These are phyloP conservation scores for Naganishia vishniacii DNA, from an alignment of 768 basidiomycete species.

Conservation along the genomic window DNA sequence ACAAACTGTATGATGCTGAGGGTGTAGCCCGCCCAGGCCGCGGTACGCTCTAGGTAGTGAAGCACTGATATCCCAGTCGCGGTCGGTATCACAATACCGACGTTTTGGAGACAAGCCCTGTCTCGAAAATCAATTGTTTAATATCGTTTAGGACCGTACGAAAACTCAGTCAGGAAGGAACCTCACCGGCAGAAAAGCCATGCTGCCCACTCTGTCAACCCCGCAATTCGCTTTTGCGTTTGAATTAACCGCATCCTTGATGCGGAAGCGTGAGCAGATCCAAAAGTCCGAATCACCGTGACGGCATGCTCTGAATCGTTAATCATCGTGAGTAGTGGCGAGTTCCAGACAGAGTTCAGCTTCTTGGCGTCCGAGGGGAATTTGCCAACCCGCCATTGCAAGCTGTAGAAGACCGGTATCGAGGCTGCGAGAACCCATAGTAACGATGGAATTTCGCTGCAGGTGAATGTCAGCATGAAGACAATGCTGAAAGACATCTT, in stretches of 20 bases:
- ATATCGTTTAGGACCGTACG: too few relatives aligned
- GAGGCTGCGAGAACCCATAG: conserved; percentile 50
- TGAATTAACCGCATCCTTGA: conserved; percentile 54
- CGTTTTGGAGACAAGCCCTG: background rate
- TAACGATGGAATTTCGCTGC: conserved; percentile 19
- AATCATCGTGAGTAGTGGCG: conserved; percentile 56
- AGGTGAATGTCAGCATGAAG: conserved; percentile 38
- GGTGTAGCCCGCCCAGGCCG: conserved; percentile 11
- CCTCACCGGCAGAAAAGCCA: conserved; percentile 16
- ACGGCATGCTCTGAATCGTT: conserved; percentile 59
- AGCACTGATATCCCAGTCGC: background rate
- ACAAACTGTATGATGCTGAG: conserved; percentile 11
- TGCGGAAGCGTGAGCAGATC: conserved; percentile 56
- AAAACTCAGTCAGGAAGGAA: conserved; percentile 16
- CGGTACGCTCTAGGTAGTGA: background rate
- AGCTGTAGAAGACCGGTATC: conserved; percentile 24
- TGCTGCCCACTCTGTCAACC: conserved; percentile 14
- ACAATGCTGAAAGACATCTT: conserved; percentile 41
- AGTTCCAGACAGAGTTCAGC: conserved; percentile 8
- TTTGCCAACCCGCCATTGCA: conserved; percentile 49
- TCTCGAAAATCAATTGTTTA: background rate
- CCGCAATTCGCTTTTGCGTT: conserved; percentile 34
- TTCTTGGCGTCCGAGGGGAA: conserved; percentile 48
- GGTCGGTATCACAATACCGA: conserved; percentile 1
- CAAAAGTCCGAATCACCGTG: conserved; percentile 62